phyloP scores from a whole-genome alignment of 2,329 filamentous ascomycete genomes.

The Fusarium verticillioides region DNA sequence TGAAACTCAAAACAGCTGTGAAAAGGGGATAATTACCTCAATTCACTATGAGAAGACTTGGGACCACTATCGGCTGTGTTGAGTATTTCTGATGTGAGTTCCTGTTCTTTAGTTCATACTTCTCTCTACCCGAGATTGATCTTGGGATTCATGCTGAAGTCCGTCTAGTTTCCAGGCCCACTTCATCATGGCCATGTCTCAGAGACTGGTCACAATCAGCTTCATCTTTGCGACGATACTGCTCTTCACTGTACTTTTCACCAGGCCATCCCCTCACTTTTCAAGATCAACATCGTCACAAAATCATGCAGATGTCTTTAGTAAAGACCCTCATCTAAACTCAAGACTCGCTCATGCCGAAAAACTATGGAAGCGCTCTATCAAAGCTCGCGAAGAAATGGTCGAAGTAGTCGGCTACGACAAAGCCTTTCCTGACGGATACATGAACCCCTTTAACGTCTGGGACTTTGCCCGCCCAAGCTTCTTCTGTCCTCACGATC shows the following conservation, averaged over 20 bases:
- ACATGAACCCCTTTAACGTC: background rate
- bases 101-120: fast-evolving
- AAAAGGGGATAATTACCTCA: background rate
- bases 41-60: fast-evolving
- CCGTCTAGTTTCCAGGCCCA: no score
- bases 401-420: background rate
- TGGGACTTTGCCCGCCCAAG: conserved; percentile 5
- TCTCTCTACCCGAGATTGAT: background rate
- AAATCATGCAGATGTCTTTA: background rate
- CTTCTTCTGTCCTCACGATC: background rate
- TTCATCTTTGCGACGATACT: background rate
- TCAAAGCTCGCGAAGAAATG: background rate
- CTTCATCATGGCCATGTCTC: background rate
- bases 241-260: background rate
- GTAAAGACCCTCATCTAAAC: background rate
- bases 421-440: background rate
- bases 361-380: background rate
- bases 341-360: background rate
- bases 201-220: background rate
- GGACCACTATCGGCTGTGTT: fast-evolving
- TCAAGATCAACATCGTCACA: fast-evolving
- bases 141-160: background rate
- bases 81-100: background rate
- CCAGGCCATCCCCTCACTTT: background rate
- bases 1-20: background rate